Conservation (phyloP, 345 rosid species). For the Salix purpurea region DNA sequence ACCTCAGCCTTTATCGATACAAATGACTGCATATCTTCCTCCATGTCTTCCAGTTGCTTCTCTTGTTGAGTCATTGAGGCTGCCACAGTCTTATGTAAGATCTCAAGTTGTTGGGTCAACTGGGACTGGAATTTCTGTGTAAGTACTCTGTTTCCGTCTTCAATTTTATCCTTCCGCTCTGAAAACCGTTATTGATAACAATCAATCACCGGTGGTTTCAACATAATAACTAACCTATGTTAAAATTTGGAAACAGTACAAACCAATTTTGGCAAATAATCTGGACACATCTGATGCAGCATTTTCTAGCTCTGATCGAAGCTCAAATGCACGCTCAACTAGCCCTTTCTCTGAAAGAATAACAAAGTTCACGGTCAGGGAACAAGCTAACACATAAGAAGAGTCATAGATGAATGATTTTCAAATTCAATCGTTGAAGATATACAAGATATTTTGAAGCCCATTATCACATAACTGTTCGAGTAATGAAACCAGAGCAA, state of each 20-base stretch:
- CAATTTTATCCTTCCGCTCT: conserved; percentile 94
- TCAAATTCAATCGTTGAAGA: neutral
- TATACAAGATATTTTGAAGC: neutral
- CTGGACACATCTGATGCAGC: conserved; percentile 83
- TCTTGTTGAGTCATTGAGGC: conserved; percentile 86
- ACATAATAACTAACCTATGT: conserved; percentile 1
- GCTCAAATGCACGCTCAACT: conserved; percentile 79
- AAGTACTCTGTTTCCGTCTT: conserved; percentile 72
- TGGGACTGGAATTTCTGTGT: conserved; percentile 77
- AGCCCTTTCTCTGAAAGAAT: conserved; percentile 64
- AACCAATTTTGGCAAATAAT: conserved; percentile 88
- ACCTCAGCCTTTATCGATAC: conserved; percentile 85
- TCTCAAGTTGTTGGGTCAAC: conserved; percentile 74
- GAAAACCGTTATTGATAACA: conserved; percentile 20
- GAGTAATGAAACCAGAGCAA: neutral
- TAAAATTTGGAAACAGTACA: conserved; percentile 15
- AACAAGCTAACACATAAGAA: neutral
- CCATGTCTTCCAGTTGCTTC: conserved; percentile 83
- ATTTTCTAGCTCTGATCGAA: conserved; percentile 75
- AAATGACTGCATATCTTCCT: conserved; percentile 91
- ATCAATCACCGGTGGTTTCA: neutral
- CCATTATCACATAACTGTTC: neutral
- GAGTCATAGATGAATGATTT: neutral
- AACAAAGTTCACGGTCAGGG: conserved; percentile 4
- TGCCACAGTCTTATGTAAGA: conserved; percentile 83